Evolutionary conservation across 2,329 filamentous ascomycete genomes (phyloP).

Genomic region (Epichloe scottii): DNA sequence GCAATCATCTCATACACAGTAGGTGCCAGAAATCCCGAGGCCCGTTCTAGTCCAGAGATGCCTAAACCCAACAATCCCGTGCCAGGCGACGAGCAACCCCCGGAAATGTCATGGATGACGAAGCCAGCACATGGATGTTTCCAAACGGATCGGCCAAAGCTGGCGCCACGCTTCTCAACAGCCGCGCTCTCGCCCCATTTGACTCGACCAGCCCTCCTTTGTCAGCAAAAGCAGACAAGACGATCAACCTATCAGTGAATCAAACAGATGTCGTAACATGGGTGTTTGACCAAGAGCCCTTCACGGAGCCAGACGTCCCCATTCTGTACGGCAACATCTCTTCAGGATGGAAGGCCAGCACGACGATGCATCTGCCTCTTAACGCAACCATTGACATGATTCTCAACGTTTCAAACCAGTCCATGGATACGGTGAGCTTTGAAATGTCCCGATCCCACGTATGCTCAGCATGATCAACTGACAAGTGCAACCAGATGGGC

Average conservation of each 20-base stretch:
- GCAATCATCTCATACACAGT: constrained; percentile 1
- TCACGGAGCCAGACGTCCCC: not conserved
- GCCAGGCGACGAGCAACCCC: too few relatives aligned
- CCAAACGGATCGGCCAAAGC: constrained; percentile 1
- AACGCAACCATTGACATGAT: constrained; percentile 2
- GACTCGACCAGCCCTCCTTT: not conserved
- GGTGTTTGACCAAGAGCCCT: constrained; percentile 1
- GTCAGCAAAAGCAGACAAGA: not conserved
- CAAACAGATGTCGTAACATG: constrained; percentile 1
- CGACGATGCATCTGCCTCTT: constrained; percentile 1
- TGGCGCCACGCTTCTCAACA: not conserved
- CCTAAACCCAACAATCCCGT: too few relatives aligned
- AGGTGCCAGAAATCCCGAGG: not conserved
- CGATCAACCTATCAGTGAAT: not conserved
- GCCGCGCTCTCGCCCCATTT: not conserved
- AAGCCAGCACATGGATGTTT: constrained; percentile 1
- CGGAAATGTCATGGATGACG: not conserved
- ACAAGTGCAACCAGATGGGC: not conserved
- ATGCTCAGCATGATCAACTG: too few relatives aligned
- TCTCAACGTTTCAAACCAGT: not conserved
- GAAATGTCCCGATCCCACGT: too few relatives aligned
- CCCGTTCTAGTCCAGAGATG: too few relatives aligned
- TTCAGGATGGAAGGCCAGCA: constrained; percentile 3
- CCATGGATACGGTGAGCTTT: constrained; percentile 2
- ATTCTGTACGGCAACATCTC: constrained; percentile 1